phyloP scores from a whole-genome alignment of 106 monocot genomes.

The Cymbidium sinense region DNA sequence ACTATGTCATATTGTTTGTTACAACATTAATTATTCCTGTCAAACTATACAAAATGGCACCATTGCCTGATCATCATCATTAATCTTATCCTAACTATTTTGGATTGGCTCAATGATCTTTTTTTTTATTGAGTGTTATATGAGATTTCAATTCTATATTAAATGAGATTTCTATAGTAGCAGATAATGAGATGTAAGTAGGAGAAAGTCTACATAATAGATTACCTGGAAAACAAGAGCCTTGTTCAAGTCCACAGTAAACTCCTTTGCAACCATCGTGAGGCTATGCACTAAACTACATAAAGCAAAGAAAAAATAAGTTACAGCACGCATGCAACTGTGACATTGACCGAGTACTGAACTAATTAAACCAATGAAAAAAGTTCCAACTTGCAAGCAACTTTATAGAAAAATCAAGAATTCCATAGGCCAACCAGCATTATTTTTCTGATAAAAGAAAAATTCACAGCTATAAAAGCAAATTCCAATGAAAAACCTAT shows the following conservation, averaged over 20 bases:
- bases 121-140: neutral
- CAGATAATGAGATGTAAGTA: neutral
- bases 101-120: neutral
- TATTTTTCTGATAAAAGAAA: neutral
- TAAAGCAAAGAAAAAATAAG: slow-evolving; percentile 3
- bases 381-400: neutral
- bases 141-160: neutral
- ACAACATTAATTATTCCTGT: no score
- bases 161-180: neutral
- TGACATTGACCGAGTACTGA: neutral
- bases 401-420: neutral
- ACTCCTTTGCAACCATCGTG: slow-evolving; percentile 1
- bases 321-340: neutral
- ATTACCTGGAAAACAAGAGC: slow-evolving; percentile 11
- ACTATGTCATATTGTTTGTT: no score
- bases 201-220: neutral
- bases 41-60: no score
- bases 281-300: neutral
- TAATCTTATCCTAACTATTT: no score
- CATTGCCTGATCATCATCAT: no score
- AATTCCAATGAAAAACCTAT: no score
- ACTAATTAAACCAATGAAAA: neutral
- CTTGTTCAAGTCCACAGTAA: slow-evolving; percentile 6
- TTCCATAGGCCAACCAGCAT: neutral
- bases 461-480: no score